Percentiles rank a stretch among this genome's conserved stretches.
Evolutionary conservation across 306 rosid genomes (phyloP).

Genomic region (Vigna mungo): DNA sequence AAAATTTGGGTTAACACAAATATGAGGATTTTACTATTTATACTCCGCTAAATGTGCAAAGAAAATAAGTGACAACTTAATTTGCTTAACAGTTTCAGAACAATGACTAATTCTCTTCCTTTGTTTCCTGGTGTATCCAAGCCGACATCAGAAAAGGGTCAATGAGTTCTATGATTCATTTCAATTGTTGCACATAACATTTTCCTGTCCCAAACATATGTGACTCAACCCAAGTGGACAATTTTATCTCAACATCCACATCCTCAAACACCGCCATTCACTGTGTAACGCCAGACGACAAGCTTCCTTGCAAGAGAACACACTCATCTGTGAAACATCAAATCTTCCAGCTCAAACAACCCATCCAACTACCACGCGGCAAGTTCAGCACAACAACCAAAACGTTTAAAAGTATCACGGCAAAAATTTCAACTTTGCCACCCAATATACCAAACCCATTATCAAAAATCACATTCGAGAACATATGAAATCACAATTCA

Average conservation of each 20-base stretch:
- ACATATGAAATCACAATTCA: background rate
- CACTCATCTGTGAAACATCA: constrained; percentile 23
- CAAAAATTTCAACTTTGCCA: constrained; percentile 19
- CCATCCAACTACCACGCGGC: constrained; percentile 23
- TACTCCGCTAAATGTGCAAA: constrained; percentile 22
- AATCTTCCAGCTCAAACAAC: constrained; percentile 11
- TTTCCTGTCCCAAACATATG: constrained; percentile 48
- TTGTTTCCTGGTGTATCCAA: background rate
- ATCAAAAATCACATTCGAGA: constrained; percentile 5
- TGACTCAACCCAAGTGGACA: constrained; percentile 49
- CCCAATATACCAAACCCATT: constrained; percentile 3
- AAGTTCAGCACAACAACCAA: constrained; percentile 35
- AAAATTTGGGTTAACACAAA: background rate
- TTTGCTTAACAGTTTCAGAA: constrained; percentile 1
- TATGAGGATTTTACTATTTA: background rate
- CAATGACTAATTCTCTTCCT: background rate
- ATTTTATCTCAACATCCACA: constrained; percentile 32
- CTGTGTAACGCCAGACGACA: constrained; percentile 12
- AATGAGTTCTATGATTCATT: constrained; percentile 51
- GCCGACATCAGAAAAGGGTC: constrained; percentile 52
- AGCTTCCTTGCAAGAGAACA: constrained; percentile 1
- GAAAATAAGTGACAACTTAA: background rate
- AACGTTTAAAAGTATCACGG: constrained; percentile 22
- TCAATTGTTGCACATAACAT: constrained; percentile 57
- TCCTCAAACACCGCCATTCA: constrained; percentile 16